phyloP scores from a whole-genome alignment of 257 asterid species.

The Mitragyna speciosa region DNA sequence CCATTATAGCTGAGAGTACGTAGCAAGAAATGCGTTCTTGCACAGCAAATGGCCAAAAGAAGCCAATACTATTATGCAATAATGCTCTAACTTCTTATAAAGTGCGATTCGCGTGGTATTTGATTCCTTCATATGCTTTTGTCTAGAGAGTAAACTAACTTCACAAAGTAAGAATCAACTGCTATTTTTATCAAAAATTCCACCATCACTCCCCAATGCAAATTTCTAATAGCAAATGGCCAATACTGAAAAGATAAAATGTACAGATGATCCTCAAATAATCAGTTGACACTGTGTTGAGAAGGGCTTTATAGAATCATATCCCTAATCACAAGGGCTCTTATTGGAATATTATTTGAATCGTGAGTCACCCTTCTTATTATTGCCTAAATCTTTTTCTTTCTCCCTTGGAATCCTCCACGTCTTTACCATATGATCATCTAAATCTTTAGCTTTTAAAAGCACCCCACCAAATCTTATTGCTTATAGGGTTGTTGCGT shows the following conservation, averaged over 20 bases:
- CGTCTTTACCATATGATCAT: not conserved
- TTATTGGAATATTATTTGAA: constrained; percentile 4
- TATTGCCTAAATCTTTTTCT: not conserved
- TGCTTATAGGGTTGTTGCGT: not conserved
- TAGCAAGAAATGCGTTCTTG: not conserved
- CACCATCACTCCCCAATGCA: not conserved
- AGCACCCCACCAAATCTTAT: constrained; percentile 11
- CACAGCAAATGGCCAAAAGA: too few relatives aligned
- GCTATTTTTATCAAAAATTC: not conserved
- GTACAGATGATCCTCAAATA: not conserved
- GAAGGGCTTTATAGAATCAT: not conserved
- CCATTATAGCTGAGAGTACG: not conserved
- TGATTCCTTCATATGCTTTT: not conserved
- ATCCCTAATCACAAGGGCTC: not conserved
- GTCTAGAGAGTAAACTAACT: not conserved
- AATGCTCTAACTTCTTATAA: not conserved
- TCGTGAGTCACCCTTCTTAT: not conserved
- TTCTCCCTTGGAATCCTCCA: not conserved
- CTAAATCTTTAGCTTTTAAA: constrained; percentile 2
- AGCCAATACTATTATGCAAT: not conserved
- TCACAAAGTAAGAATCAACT: constrained; percentile 5
- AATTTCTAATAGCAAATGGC: not conserved
- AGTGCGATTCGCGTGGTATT: not conserved
- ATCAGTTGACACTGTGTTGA: not conserved
- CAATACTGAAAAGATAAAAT: not conserved